These are phyloP conservation scores for Phlebiopsis flavidoalba DNA, from an alignment of 768 basidiomycete species.

Conservation along the genomic window DNA sequence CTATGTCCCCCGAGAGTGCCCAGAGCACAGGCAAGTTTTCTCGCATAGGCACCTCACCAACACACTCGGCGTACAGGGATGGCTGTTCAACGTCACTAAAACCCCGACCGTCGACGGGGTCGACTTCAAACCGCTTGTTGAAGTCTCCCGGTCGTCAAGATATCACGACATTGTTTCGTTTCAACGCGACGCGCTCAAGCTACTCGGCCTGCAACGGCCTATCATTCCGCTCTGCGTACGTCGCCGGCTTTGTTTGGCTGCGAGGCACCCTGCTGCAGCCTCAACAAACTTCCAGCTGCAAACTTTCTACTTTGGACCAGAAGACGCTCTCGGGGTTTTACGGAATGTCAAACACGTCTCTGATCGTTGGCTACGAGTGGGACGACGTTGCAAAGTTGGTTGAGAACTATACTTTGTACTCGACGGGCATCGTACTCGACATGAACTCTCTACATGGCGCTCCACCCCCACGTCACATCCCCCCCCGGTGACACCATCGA, in stretches of 20 bases:
- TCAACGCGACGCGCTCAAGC: slow-evolving; percentile 53
- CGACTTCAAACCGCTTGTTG: slow-evolving; percentile 52
- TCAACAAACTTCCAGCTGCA: slow-evolving; percentile 57
- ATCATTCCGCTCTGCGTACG: slow-evolving; percentile 63
- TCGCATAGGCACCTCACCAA: slow-evolving; percentile 47
- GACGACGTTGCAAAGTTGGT: slow-evolving; percentile 70
- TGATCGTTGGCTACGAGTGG: slow-evolving; percentile 88
- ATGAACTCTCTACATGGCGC: slow-evolving; percentile 78
- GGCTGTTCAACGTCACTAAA: slow-evolving; percentile 68
- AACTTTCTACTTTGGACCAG: slow-evolving; percentile 55
- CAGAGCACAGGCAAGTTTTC: slow-evolving; percentile 37
- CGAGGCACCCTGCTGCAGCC: slow-evolving; percentile 28
- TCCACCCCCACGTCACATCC: slow-evolving; percentile 51
- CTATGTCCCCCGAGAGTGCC: slow-evolving; percentile 72
- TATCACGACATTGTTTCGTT: slow-evolving; percentile 88
- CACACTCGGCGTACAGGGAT: slow-evolving; percentile 74
- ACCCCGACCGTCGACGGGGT: slow-evolving; percentile 41
- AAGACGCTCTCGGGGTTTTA: slow-evolving; percentile 53
- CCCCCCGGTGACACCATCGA: slow-evolving; percentile 78
- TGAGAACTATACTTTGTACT: slow-evolving; percentile 67
- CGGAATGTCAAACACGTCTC: slow-evolving; percentile 57
- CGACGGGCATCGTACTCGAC: slow-evolving; percentile 94
- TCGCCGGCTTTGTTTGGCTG: too few relatives aligned
- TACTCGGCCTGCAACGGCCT: slow-evolving; percentile 63
- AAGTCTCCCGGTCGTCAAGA: slow-evolving; percentile 76